Conservation (phyloP, 345 rosid species). For the Citrus australasica region DNA sequence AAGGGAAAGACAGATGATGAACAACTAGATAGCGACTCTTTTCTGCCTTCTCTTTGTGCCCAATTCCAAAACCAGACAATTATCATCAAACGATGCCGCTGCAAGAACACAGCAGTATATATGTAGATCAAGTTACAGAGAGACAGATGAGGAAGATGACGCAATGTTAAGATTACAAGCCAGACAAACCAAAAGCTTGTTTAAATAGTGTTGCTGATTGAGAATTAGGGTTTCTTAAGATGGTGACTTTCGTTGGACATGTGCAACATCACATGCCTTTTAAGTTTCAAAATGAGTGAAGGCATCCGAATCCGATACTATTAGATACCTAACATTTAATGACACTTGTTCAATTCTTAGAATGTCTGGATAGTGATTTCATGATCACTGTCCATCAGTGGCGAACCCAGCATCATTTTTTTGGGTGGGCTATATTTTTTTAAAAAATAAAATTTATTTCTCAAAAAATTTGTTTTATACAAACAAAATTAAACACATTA, state of each 20-base stretch:
- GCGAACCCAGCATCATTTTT: no score
- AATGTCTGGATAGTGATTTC: not conserved
- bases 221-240: slow-evolving; percentile 27
- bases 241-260: slow-evolving; percentile 21
- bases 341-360: not conserved
- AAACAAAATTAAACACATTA: no score
- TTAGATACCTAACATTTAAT: not conserved
- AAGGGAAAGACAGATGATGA: slow-evolving; percentile 35
- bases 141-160: not conserved
- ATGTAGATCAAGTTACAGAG: not conserved
- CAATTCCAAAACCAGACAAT: slow-evolving; percentile 20
- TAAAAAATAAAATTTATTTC: no score
- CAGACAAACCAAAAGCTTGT: not conserved
- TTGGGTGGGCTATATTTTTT: no score
- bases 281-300: not conserved
- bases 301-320: not conserved
- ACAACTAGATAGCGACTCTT: slow-evolving; percentile 42
- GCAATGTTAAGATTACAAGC: not conserved
- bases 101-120: not conserved
- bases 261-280: slow-evolving; percentile 9
- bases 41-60: slow-evolving; percentile 25
- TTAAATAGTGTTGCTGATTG: not conserved
- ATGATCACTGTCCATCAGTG: not conserved
- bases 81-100: slow-evolving; percentile 1
- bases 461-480: no score